Conservation (phyloP, 805 yeast genomes). For the Ogataea paradorogensis region DNA sequence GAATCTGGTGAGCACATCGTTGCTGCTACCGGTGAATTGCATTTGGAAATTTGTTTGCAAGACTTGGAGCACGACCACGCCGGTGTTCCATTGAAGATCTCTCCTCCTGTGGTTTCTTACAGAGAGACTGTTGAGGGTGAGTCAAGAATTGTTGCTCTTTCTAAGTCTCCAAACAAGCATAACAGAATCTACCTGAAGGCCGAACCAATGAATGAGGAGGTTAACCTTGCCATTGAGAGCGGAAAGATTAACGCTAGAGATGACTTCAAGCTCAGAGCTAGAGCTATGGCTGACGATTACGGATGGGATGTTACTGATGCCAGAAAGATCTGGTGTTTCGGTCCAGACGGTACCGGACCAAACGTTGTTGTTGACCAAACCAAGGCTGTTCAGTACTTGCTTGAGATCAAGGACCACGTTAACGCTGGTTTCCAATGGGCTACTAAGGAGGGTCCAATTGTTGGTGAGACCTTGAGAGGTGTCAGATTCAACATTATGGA, state of each 20-base stretch:
- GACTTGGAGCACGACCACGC: constrained; percentile 99
- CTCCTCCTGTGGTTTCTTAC: constrained; percentile 98
- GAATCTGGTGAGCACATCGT: constrained; percentile 99
- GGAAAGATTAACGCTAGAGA: constrained; percentile 94
- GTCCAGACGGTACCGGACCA: constrained; percentile 99
- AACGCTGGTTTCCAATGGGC: constrained; percentile 99
- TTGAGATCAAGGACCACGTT: constrained; percentile 98
- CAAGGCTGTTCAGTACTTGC: constrained; percentile 98
- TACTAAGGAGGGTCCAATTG: constrained; percentile 98
- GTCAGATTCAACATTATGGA: constrained; percentile 97
- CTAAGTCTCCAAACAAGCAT: constrained; percentile 99
- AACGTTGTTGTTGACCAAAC: constrained; percentile 99
- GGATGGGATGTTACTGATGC: constrained; percentile 99
- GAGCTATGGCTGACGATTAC: constrained; percentile 97
- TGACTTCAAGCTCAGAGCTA: constrained; percentile 98
- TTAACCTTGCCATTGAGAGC: constrained; percentile 82
- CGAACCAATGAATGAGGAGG: constrained; percentile 93
- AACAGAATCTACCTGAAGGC: constrained; percentile 99
- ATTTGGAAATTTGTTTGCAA: constrained; percentile 93
- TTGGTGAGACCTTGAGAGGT: constrained; percentile 96
- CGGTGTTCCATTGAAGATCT: constrained; percentile 96
- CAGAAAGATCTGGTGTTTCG: constrained; percentile 99
- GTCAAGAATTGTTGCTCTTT: constrained; percentile 93
- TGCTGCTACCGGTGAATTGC: constrained; percentile 99
- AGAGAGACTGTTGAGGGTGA: constrained; percentile 96